Base-by-base conservation (phyloP, 179 eudicot species). In the Vitellaria paradoxa region DNA sequence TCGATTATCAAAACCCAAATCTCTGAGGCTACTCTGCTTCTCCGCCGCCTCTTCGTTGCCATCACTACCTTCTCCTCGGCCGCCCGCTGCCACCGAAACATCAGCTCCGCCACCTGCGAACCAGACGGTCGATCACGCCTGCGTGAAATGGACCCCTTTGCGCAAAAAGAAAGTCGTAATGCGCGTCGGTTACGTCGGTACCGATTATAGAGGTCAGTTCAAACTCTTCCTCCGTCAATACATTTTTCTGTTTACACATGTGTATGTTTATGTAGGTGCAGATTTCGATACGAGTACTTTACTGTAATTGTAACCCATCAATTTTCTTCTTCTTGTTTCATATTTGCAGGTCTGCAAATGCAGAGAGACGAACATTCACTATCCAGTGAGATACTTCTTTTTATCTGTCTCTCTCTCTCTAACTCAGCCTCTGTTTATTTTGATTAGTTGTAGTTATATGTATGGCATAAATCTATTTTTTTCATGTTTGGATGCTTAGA, bases 171-270 rank as follows among this genome's bases (percentile, higher is more conserved):
- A 91, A 76, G 97, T 95, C 13, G 97, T 90, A 14, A 90, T 95
- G 99, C 97, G 95, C 55, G 95, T 95, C 20, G 98, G 99, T 9
- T 95, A 95, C 80, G 91, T 90, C 1, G 99, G 99, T 20, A 76
- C 93, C 63, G 85, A 89, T 71, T 93, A 95, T 87, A 86, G 84
- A 95, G 98, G 98, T 89, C 17, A n/a, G 70, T 62, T 14, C 21
- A 52, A 10, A 12, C 18, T 59, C 10, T 17, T 49, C 74, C 73
- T 42, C 15, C 56, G 3, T 17, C 20, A 9, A 60, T 60, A 60
- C 12, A n/a, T 45, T 4, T 42, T 42, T 42, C 3, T 0, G 18
- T 50, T 6, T 10, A 52, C 15, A 4, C 1, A 52, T 52, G 15
- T 37, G 20, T 63, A 14, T 55, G 9, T 59, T 26, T 53, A 23